Evolutionary conservation across 2,329 filamentous ascomycete genomes (phyloP).

Genomic region (Exutisphaerella laricina): DNA sequence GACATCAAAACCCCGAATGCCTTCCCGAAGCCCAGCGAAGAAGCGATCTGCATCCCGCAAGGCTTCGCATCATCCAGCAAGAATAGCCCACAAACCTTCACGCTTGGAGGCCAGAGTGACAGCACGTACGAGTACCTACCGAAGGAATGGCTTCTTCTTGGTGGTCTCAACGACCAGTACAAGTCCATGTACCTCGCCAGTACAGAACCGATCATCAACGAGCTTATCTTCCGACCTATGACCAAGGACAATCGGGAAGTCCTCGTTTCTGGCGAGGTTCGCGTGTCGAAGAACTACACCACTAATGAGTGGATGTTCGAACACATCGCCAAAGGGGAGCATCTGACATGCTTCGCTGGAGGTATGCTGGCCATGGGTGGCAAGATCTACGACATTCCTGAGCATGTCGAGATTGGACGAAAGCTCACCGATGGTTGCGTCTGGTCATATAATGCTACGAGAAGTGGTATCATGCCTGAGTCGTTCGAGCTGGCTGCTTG

Average conservation of each 20-base stretch:
- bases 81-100: slow-evolving; percentile 46
- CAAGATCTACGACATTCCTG: slow-evolving; percentile 46
- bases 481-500: slow-evolving; percentile 42
- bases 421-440: slow-evolving; percentile 52
- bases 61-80: slow-evolving; percentile 49
- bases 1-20: neutral
- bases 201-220: slow-evolving; percentile 62
- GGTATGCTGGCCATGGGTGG: slow-evolving; percentile 52
- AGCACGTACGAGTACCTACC: slow-evolving; percentile 55
- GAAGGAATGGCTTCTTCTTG: slow-evolving; percentile 67
- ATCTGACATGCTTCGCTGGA: slow-evolving; percentile 51
- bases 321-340: slow-evolving; percentile 43
- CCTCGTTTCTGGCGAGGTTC: slow-evolving; percentile 61
- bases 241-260: slow-evolving; percentile 61
- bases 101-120: slow-evolving; percentile 52
- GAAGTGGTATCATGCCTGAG: slow-evolving; percentile 52
- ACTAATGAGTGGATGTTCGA: slow-evolving; percentile 35
- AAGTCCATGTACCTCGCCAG: slow-evolving; percentile 64
- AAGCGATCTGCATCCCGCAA: slow-evolving; percentile 37
- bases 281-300: slow-evolving; percentile 39
- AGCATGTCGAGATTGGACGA: slow-evolving; percentile 46
- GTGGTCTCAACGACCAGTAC: slow-evolving; percentile 68
- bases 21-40: neutral
- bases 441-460: slow-evolving; percentile 49
- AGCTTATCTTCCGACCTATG: slow-evolving; percentile 75